A percentile compares a stretch with the other conserved stretches of the same genome.
Evolutionary conservation across 2,329 filamentous ascomycete genomes (phyloP).

Genomic region (Graphilbum ipis-grandicollis): DNA sequence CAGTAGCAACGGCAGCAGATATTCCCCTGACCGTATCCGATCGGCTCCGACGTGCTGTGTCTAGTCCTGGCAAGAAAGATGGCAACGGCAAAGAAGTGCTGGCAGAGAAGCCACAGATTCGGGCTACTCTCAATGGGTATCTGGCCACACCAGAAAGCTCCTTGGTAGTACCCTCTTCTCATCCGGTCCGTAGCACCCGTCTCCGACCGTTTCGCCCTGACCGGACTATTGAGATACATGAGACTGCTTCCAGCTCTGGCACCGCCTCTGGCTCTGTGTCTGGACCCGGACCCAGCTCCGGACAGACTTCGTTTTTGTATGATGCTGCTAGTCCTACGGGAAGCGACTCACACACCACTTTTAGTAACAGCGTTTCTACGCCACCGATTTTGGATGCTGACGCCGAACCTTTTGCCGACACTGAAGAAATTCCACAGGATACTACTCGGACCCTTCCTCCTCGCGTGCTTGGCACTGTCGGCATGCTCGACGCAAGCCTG

Average conservation of each 20-base stretch:
- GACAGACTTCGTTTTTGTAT: conserved; percentile 21
- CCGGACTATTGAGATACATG: conserved; percentile 22
- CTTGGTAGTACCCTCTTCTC: conserved; percentile 18
- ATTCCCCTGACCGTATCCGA: conserved; percentile 18
- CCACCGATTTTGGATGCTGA: conserved; percentile 62
- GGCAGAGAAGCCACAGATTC: background rate
- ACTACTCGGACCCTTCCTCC: conserved; percentile 27
- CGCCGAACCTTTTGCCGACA: conserved; percentile 38
- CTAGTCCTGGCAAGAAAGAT: conserved; percentile 1
- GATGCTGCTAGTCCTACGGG: conserved; percentile 33
- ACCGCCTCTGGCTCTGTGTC: too few species aligned
- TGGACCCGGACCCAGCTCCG: conserved; percentile 6
- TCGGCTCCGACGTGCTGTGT: conserved; percentile 20
- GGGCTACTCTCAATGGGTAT: conserved; percentile 15
- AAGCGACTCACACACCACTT: conserved; percentile 40
- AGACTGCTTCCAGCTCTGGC: too few species aligned
- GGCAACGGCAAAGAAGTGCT: background rate
- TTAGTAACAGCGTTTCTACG: conserved; percentile 49
- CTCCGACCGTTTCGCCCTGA: conserved; percentile 24
- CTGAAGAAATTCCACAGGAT: conserved; percentile 30
- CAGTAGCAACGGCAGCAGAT: conserved; percentile 11
- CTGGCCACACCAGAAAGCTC: conserved; percentile 43
- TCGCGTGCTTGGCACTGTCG: conserved; percentile 47
- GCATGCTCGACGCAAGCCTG: conserved; percentile 74
- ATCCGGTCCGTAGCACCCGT: conserved; percentile 19